Evolutionary conservation across 2,329 filamentous ascomycete genomes (phyloP).

Genomic region (Pseudocercospora crystallina): DNA sequence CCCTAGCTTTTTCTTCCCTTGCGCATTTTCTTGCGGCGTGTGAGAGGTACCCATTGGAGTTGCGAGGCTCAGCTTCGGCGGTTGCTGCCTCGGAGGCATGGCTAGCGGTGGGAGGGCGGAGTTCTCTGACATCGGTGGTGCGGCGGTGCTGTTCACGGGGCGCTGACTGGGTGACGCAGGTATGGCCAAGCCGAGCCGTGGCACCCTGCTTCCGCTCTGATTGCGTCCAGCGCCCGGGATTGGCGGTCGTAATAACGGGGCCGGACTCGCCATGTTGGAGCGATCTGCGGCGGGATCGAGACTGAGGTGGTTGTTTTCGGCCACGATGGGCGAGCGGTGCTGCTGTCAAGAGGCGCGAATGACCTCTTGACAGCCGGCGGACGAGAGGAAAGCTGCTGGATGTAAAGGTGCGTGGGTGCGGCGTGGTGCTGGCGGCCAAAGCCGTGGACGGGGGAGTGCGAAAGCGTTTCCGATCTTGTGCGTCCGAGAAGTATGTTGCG

Average conservation of each 20-base stretch:
- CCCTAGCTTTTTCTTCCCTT: conserved; percentile 32
- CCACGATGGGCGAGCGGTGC: conserved; percentile 33
- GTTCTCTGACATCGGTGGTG: conserved; percentile 37
- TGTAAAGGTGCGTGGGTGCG: not conserved
- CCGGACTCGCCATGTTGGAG: conserved; percentile 69
- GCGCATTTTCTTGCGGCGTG: conserved; percentile 58
- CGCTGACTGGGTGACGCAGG: conserved; percentile 82
- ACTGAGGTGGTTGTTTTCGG: conserved; percentile 23
- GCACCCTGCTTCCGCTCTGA: conserved; percentile 45
- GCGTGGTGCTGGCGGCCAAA: not conserved
- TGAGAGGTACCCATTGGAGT: conserved; percentile 83
- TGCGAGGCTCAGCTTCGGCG: conserved; percentile 79
- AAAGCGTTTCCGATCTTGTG: too few species aligned
- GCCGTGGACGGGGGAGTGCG: too few species aligned
- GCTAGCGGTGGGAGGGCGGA: conserved; percentile 36
- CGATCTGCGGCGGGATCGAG: conserved; percentile 23
- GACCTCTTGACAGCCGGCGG: conserved; percentile 32
- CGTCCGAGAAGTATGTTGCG: too few species aligned
- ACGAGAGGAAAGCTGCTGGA: not conserved
- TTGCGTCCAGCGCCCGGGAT: conserved; percentile 66
- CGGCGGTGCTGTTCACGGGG: conserved; percentile 56
- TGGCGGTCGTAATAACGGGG: conserved; percentile 78
- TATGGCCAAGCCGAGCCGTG: conserved; percentile 83
- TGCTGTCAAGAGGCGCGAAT: conserved; percentile 32
- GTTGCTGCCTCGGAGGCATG: conserved; percentile 56